phyloP scores from a whole-genome alignment of 1,284 basidiomycete species.

The Ustilago tritici region DNA sequence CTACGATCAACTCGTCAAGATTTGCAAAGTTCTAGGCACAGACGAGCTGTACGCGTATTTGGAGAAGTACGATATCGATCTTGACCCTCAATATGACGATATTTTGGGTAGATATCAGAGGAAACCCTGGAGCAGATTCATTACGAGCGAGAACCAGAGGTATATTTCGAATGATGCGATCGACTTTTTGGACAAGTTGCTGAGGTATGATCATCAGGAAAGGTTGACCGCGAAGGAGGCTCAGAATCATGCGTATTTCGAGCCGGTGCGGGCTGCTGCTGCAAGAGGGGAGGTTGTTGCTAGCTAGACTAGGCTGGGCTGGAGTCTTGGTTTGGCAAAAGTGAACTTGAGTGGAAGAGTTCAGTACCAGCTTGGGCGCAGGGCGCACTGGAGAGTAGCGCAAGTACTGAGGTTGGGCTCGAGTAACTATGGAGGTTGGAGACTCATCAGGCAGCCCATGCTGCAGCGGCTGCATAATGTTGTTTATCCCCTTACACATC shows the following conservation, averaged over 20 bases:
- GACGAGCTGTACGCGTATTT: conserved; percentile 85
- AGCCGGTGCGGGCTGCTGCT: conserved; percentile 55
- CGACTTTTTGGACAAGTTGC: conserved; percentile 93
- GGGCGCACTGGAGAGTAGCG: no score
- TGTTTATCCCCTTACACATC: neutral
- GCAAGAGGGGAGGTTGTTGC: conserved; percentile 51
- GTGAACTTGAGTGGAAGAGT: no score
- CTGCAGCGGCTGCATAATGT: neutral
- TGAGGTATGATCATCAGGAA: conserved; percentile 97
- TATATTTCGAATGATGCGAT: conserved; percentile 84
- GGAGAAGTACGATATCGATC: conserved; percentile 77
- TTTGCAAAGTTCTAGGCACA: conserved; percentile 95
- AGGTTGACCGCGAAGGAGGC: conserved; percentile 82
- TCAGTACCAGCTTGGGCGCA: neutral
- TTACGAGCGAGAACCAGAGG: conserved; percentile 83
- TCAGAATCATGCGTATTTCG: conserved; percentile 67
- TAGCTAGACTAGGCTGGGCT: conserved; percentile 12
- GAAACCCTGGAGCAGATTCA: conserved; percentile 79
- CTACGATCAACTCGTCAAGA: conserved; percentile 98
- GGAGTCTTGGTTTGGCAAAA: neutral
- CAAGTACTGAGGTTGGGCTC: no score
- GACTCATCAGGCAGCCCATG: neutral
- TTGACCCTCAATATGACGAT: conserved; percentile 70
- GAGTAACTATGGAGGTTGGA: no score
- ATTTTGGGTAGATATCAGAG: conserved; percentile 77